Conservation (phyloP, 306 rosid genomes). For the Prunus kanzakura region DNA sequence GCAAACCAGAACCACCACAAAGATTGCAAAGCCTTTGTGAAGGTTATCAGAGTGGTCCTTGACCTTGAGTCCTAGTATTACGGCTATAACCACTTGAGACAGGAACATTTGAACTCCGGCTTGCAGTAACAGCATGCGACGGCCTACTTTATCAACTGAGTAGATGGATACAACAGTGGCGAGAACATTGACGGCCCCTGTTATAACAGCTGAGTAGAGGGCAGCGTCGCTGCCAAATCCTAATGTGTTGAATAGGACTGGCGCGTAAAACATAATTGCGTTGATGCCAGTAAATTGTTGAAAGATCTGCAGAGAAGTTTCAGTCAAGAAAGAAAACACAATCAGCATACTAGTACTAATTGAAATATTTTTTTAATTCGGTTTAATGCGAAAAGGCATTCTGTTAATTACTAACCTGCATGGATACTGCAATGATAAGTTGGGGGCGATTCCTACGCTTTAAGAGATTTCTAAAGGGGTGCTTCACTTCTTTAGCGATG, state of each 20-base stretch:
- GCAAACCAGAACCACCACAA: slow-evolving; percentile 71
- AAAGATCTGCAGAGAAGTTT: slow-evolving; percentile 49
- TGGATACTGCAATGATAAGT: slow-evolving; percentile 58
- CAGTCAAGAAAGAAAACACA: not conserved
- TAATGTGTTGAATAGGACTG: slow-evolving; percentile 64
- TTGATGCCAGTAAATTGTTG: slow-evolving; percentile 92
- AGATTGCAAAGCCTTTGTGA: slow-evolving; percentile 32
- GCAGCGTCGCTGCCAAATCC: slow-evolving; percentile 71
- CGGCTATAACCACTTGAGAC: slow-evolving; percentile 59
- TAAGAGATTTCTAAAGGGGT: slow-evolving; percentile 74
- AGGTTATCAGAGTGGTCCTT: slow-evolving; percentile 39
- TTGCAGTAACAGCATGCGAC: slow-evolving; percentile 57
- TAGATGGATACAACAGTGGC: slow-evolving; percentile 70
- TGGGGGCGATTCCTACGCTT: slow-evolving; percentile 68
- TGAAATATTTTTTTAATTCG: not conserved
- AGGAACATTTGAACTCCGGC: slow-evolving; percentile 80
- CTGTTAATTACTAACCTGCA: slow-evolving; percentile 46
- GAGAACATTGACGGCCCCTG: slow-evolving; percentile 66
- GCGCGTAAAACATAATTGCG: slow-evolving; percentile 92
- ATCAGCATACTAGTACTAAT: not conserved
- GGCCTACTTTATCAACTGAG: slow-evolving; percentile 66
- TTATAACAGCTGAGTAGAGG: slow-evolving; percentile 72
- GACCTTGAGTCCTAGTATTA: slow-evolving; percentile 56
- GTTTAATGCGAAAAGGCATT: not conserved
- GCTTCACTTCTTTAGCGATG: slow-evolving; percentile 59